phyloP scores from a whole-genome alignment of 352 stramenopile species.

The Ophiocytium majus region DNA sequence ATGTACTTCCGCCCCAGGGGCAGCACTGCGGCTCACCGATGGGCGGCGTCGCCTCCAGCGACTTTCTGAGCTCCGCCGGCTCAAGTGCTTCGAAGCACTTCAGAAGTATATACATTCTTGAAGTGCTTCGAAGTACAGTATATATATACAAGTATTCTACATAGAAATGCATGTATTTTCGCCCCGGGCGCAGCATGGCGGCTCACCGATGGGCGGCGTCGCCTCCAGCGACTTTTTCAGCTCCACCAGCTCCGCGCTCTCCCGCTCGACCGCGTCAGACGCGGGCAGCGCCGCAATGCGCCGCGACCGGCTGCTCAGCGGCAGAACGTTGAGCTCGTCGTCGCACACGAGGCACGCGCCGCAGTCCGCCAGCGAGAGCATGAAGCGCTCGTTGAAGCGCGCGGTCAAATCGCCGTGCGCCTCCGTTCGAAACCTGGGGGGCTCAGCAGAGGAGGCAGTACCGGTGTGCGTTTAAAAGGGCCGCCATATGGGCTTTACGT shows the following conservation, averaged over 20 bases:
- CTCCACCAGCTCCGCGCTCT: slow-evolving; percentile 79
- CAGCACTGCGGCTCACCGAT: slow-evolving; percentile 68
- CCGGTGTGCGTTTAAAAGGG: too few relatives aligned
- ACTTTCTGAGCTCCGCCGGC: slow-evolving; percentile 88
- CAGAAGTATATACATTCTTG: too few relatives aligned
- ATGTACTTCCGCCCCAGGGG: too few relatives aligned
- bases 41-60: slow-evolving; percentile 87
- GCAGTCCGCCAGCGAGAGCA: slow-evolving; percentile 91
- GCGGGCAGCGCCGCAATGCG: slow-evolving; percentile 58
- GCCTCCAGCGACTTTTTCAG: slow-evolving; percentile 90
- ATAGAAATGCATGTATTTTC: too few relatives aligned
- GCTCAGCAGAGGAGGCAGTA: slow-evolving; percentile 8
- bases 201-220: slow-evolving; percentile 81
- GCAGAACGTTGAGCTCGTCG: slow-evolving; percentile 98
- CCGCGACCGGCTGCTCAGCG: slow-evolving; percentile 64
- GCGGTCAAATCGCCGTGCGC: slow-evolving; percentile 57
- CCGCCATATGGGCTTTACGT: too few relatives aligned
- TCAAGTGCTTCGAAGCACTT: too few relatives aligned
- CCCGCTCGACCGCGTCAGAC: slow-evolving; percentile 60
- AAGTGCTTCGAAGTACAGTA: too few relatives aligned
- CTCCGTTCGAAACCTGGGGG: slow-evolving; percentile 68
- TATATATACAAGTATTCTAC: too few relatives aligned
- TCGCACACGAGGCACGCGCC: slow-evolving; percentile 94
- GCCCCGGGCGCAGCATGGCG: too few relatives aligned
- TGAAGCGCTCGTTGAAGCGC: slow-evolving; percentile 99